A percentile compares a stretch with the other conserved stretches of the same genome.
These are phyloP conservation scores for Medicago arabica DNA, from an alignment of 306 rosid genomes.

Conservation along the genomic window DNA sequence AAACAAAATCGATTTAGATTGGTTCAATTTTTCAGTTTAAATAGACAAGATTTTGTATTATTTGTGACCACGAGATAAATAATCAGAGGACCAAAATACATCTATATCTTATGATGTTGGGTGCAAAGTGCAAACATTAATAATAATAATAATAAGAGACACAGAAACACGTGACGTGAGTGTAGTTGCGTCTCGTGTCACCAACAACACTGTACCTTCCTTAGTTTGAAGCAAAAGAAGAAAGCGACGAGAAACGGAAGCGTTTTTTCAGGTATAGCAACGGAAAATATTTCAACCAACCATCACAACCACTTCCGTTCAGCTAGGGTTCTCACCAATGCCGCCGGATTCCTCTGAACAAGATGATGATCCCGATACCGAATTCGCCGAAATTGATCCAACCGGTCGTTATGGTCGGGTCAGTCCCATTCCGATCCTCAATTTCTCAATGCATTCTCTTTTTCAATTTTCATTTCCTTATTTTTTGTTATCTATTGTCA, in stretches of 20 bases:
- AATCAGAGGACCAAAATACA: too few species aligned
- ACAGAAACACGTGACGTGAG: not conserved
- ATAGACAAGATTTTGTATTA: too few species aligned
- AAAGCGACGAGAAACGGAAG: not conserved
- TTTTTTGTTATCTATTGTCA: not conserved
- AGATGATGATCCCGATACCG: constrained; percentile 70
- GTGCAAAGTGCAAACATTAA: too few species aligned
- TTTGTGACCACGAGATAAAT: too few species aligned
- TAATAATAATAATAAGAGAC: too few species aligned
- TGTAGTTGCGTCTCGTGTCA: constrained; percentile 17
- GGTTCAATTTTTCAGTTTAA: too few species aligned
- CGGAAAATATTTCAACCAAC: too few species aligned
- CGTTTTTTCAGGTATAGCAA: too few species aligned
- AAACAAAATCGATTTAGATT: too few species aligned
- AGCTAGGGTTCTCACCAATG: constrained; percentile 54
- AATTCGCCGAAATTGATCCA: constrained; percentile 91
- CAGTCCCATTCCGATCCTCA: constrained; percentile 22
- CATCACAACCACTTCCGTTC: too few species aligned
- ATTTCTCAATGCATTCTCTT: not conserved
- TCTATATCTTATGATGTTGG: too few species aligned
- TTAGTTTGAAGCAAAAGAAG: not conserved
- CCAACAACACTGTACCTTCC: not conserved
- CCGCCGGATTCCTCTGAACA: constrained; percentile 69
- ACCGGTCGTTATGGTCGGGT: constrained; percentile 94
- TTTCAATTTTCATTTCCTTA: not conserved